Evolutionary conservation across 1,284 basidiomycete genomes (phyloP).

Genomic region (Ustilago shanxiensis): DNA sequence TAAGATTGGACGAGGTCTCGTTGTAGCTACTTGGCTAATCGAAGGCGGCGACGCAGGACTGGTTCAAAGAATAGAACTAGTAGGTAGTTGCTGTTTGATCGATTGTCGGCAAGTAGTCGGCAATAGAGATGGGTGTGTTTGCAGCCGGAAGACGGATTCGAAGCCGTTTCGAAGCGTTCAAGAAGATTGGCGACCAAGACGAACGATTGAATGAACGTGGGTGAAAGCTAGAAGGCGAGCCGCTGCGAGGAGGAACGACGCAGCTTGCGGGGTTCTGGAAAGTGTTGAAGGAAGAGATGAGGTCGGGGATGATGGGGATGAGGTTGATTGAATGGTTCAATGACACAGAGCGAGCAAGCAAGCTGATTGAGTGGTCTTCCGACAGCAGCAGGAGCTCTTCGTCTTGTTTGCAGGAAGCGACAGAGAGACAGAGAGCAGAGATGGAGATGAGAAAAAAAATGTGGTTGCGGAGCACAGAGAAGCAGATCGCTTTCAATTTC

Average conservation of each 20-base stretch:
- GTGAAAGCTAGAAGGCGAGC: background rate
- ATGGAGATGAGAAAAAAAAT: conserved; percentile 5
- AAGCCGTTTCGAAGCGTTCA: background rate
- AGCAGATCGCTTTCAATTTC: conserved; percentile 23
- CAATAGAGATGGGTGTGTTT: background rate
- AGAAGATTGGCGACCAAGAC: background rate
- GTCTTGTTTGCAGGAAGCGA: background rate
- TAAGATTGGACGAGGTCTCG: conserved; percentile 1
- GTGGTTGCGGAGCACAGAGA: conserved; percentile 9
- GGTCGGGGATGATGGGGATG: background rate
- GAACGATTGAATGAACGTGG: background rate
- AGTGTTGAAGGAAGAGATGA: background rate
- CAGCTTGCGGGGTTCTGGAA: background rate
- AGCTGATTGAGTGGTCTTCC: conserved; percentile 11
- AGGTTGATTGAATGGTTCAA: background rate
- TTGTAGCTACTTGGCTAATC: background rate
- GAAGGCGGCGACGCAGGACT: background rate
- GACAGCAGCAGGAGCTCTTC: conserved; percentile 7
- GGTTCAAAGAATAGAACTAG: background rate
- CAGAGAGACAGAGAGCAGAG: background rate
- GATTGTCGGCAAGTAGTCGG: background rate
- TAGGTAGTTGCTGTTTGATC: background rate
- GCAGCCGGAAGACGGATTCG: background rate
- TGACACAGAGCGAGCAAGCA: conserved; percentile 7
- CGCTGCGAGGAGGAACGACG: background rate